A percentile compares a stretch with the other conserved stretches of the same genome.
Evolutionary conservation across 768 basidiomycete genomes (phyloP).

Genomic region (Mycena epipterygia): DNA sequence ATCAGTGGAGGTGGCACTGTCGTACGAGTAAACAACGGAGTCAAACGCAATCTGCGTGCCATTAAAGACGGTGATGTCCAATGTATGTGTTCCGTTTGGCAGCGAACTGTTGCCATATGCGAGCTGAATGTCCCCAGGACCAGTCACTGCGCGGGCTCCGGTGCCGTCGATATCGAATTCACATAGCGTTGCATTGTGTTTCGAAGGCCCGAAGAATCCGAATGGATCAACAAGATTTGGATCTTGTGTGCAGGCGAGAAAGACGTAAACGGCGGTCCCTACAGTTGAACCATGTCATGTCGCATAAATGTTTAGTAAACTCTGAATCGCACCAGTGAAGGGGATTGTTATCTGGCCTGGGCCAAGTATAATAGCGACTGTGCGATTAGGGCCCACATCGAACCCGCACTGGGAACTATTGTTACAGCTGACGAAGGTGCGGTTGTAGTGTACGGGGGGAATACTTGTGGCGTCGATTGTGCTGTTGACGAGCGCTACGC

Average conservation of each 20-base stretch:
- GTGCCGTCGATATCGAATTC: constrained; percentile 1
- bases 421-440: background rate
- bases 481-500: background rate
- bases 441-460: background rate
- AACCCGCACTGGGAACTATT: background rate
- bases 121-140: background rate
- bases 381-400: background rate
- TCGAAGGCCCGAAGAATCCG: no score
- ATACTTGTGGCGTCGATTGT: background rate
- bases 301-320: background rate
- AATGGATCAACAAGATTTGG: no score
- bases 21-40: background rate
- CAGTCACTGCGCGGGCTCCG: background rate
- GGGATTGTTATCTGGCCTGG: background rate
- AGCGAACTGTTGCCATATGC: background rate
- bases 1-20: background rate
- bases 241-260: background rate
- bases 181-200: no score
- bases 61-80: background rate
- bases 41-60: background rate
- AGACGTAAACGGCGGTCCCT: constrained; percentile 3
- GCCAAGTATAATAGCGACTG: background rate
- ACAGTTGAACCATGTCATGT: background rate
- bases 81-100: background rate
- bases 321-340: background rate